These are phyloP conservation scores for Scheffersomyces stipitis DNA, from an alignment of 805 yeast genomes.

Conservation along the genomic window DNA sequence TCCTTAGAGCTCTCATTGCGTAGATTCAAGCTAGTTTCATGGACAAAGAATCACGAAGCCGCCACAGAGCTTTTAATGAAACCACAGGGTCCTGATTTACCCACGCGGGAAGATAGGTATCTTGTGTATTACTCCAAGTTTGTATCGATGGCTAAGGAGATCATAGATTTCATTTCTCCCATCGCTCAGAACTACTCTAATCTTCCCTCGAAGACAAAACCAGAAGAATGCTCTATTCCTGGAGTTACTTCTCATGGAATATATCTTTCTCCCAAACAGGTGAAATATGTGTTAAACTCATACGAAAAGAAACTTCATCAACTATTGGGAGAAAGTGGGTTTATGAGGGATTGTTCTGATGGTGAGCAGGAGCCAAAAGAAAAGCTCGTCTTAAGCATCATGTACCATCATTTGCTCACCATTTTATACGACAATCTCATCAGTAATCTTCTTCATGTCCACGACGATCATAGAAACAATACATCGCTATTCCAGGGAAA, in stretches of 20 bases:
- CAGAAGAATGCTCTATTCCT: neutral
- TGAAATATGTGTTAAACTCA: constrained; percentile 14
- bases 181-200: constrained; percentile 11
- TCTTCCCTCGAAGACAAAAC: neutral
- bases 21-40: constrained; percentile 48
- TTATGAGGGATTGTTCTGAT: constrained; percentile 24
- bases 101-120: constrained; percentile 38
- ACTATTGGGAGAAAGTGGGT: constrained; percentile 40
- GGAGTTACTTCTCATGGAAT: neutral
- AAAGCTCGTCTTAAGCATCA: constrained; percentile 40
- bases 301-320: constrained; percentile 43
- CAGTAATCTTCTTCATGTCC: constrained; percentile 28
- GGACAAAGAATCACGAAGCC: constrained; percentile 46
- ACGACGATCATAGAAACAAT: neutral
- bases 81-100: constrained; percentile 10
- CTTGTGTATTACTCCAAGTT: constrained; percentile 45
- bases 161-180: constrained; percentile 40
- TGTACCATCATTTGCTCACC: constrained; percentile 51
- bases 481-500: constrained; percentile 7
- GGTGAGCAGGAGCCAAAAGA: constrained; percentile 27
- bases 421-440: constrained; percentile 53
- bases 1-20: constrained; percentile 51
- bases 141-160: constrained; percentile 51
- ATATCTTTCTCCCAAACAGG: neutral
- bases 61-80: constrained; percentile 17